phyloP scores from a whole-genome alignment of 768 basidiomycete species.

The Leccinum disarticulatum region DNA sequence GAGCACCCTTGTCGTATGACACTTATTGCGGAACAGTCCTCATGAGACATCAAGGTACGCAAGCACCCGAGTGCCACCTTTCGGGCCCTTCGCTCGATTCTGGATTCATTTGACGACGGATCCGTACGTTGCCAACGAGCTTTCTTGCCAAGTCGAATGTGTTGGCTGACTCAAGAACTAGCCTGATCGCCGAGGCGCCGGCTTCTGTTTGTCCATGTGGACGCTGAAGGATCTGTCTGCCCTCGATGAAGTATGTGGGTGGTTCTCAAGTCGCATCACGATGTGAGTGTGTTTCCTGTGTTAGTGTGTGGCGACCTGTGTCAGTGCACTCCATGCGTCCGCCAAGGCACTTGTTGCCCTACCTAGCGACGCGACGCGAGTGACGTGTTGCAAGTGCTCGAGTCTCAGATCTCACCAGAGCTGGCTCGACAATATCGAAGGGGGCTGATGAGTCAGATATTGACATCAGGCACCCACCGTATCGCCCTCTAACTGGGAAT shows the following conservation, averaged over 20 bases:
- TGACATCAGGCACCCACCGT: slow-evolving; percentile 20
- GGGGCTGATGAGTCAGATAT: slow-evolving; percentile 17
- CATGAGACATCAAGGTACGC: slow-evolving; percentile 21
- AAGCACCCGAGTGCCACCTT: slow-evolving; percentile 25
- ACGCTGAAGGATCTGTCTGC: slow-evolving; percentile 37
- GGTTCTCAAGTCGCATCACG: slow-evolving; percentile 58
- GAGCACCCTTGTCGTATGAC: slow-evolving; percentile 20
- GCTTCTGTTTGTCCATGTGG: slow-evolving; percentile 49
- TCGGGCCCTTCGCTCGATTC: slow-evolving; percentile 25
- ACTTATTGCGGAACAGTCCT: not conserved
- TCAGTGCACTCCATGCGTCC: slow-evolving; percentile 4
- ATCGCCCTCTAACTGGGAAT: slow-evolving; percentile 7
- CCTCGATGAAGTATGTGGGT: slow-evolving; percentile 49
- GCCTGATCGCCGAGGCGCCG: slow-evolving; percentile 4
- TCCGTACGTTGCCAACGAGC: slow-evolving; percentile 17
- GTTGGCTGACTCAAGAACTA: slow-evolving; percentile 19
- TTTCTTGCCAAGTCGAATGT: not conserved
- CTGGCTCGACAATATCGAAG: not conserved
- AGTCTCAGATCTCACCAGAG: slow-evolving; percentile 3
- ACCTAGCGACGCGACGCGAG: not conserved
- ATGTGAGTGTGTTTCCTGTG: slow-evolving; percentile 42
- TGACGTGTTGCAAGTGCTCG: not conserved
- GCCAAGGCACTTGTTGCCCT: slow-evolving; percentile 1
- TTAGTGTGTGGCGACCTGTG: not conserved
- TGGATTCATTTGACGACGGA: slow-evolving; percentile 23